Evolutionary conservation across 73 alveolate species (phyloP).

Genomic region (Symbiodinium pilosum): DNA sequence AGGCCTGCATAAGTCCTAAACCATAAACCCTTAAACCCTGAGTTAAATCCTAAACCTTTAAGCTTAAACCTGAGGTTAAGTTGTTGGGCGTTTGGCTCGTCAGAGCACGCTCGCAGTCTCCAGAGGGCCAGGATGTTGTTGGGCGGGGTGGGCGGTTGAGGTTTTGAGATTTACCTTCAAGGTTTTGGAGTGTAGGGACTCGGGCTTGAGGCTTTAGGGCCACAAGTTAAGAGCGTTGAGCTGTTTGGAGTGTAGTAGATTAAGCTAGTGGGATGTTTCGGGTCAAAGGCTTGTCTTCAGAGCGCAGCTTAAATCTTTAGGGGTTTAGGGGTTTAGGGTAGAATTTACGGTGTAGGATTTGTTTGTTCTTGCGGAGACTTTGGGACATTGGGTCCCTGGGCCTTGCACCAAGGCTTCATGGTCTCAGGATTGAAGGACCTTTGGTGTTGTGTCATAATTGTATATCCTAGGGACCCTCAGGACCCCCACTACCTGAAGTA

Average conservation of each 20-base stretch:
- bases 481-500: too few relatives aligned
- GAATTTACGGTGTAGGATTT: too few relatives aligned
- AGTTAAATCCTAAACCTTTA: too few relatives aligned
- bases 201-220: background rate
- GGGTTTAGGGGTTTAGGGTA: background rate
- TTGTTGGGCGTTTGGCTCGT: conserved; percentile 5
- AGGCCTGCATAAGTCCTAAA: too few relatives aligned
- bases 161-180: too few relatives aligned
- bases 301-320: background rate
- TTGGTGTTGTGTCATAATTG: background rate
- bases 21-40: too few relatives aligned
- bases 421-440: background rate
- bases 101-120: background rate
- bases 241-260: background rate
- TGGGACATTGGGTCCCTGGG: too few relatives aligned
- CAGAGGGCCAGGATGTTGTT: background rate
- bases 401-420: too few relatives aligned
- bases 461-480: background rate
- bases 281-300: background rate
- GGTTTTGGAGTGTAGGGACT: background rate
- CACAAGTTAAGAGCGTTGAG: too few relatives aligned
- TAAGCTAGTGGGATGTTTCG: background rate
- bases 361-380: too few relatives aligned
- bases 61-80: background rate
- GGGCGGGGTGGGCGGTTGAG: background rate